Evolutionary conservation across 768 basidiomycete genomes (phyloP).

Genomic region (Fibroporia radiculosa): DNA sequence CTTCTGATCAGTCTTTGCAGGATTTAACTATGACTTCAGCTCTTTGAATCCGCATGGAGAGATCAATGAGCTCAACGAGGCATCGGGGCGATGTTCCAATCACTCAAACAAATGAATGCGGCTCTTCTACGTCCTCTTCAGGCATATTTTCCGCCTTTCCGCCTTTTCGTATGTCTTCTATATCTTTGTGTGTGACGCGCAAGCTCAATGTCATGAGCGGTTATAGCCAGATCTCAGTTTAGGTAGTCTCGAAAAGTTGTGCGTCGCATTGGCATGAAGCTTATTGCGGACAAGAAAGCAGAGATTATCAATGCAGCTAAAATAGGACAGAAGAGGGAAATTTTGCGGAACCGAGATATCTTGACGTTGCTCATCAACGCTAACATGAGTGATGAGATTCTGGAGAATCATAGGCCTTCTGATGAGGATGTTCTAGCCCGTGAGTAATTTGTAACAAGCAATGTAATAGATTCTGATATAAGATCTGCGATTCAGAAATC

Average conservation of each 20-base stretch:
- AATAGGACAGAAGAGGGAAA: slow-evolving; percentile 14
- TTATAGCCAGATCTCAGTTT: neutral
- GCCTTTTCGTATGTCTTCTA: slow-evolving; percentile 9
- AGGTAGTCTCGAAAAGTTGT: slow-evolving; percentile 13
- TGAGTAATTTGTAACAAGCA: slow-evolving; percentile 23
- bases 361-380: slow-evolving; percentile 53
- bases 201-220: neutral
- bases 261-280: slow-evolving; percentile 21
- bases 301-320: slow-evolving; percentile 20
- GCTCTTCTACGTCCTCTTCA: slow-evolving; percentile 7
- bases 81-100: slow-evolving; percentile 20
- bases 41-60: slow-evolving; percentile 20
- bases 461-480: neutral
- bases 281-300: slow-evolving; percentile 27
- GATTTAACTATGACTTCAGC: slow-evolving; percentile 29
- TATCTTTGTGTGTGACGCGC: neutral
- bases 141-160: slow-evolving; percentile 16
- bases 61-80: slow-evolving; percentile 24
- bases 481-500: slow-evolving; percentile 9
- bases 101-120: neutral
- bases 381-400: slow-evolving; percentile 55
- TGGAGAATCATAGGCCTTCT: slow-evolving; percentile 43
- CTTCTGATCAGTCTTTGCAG: slow-evolving; percentile 8
- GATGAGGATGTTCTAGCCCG: slow-evolving; percentile 56
- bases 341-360: slow-evolving; percentile 40